Conservation (phyloP, 2,329 filamentous ascomycete species). For the Ophiostoma tasmaniense region DNA sequence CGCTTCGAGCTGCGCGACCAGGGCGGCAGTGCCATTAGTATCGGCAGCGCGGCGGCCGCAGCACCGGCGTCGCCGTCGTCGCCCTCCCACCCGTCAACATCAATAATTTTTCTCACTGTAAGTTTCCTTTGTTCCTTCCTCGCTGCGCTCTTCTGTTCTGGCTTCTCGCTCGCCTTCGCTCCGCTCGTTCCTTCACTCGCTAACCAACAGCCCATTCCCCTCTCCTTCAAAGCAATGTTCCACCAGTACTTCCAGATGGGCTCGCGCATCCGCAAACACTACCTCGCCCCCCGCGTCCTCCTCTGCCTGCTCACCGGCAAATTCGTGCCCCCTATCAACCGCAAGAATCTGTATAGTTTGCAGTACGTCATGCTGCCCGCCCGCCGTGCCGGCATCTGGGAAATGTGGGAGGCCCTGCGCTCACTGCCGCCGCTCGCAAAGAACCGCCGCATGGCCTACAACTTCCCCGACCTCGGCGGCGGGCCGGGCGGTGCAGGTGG, state of each 20-base stretch:
- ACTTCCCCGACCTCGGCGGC: constrained; percentile 26
- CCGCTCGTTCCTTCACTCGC: neutral
- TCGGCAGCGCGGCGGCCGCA: constrained; percentile 34
- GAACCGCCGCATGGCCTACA: constrained; percentile 28
- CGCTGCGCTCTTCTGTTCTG: neutral
- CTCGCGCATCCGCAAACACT: constrained; percentile 87
- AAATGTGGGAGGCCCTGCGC: constrained; percentile 74
- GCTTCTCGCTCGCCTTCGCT: neutral
- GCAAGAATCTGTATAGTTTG: constrained; percentile 88
- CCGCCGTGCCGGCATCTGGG: constrained; percentile 65
- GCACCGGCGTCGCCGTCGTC: constrained; percentile 29
- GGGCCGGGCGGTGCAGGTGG: neutral
- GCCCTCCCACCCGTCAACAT: constrained; percentile 51
- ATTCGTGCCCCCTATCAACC: constrained; percentile 90
- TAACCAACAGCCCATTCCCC: constrained; percentile 64
- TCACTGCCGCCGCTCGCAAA: constrained; percentile 38
- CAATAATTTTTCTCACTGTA: constrained; percentile 70
- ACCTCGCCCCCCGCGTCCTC: constrained; percentile 80
- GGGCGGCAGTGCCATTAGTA: constrained; percentile 24
- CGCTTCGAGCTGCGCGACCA: constrained; percentile 77
- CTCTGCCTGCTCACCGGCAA: constrained; percentile 81
- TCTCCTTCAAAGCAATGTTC: constrained; percentile 90
- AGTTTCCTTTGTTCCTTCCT: neutral
- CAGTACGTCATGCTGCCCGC: constrained; percentile 97
- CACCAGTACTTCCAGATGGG: constrained; percentile 95